Evolutionary conservation across 768 basidiomycete species (phyloP).

Genomic region (Kwoniella heveanensis): DNA sequence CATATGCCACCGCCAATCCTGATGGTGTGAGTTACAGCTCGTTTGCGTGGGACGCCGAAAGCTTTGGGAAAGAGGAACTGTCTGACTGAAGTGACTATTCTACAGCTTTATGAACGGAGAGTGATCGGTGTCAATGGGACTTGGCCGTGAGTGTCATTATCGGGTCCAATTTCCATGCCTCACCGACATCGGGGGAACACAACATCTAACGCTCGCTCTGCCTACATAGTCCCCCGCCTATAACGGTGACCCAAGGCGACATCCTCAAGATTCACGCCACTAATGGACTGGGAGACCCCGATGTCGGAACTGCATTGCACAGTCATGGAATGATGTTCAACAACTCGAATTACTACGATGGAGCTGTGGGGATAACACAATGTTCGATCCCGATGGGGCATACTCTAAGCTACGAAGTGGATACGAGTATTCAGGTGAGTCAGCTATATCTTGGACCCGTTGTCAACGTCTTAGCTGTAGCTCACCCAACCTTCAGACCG

Average conservation of each 20-base stretch:
- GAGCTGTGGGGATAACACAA: constrained; percentile 78
- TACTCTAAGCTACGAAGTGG: constrained; percentile 73
- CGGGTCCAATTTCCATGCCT: too few relatives aligned
- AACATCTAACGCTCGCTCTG: background rate
- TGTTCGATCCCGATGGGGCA: constrained; percentile 74
- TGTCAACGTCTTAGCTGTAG: too few relatives aligned
- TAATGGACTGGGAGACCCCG: constrained; percentile 65
- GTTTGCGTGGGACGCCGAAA: too few relatives aligned
- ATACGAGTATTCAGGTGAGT: constrained; percentile 52
- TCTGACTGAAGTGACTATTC: background rate
- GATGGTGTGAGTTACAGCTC: constrained; percentile 64
- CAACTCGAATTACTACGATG: constrained; percentile 82
- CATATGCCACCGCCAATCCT: constrained; percentile 80
- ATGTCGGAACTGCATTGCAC: constrained; percentile 69
- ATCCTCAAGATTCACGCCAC: constrained; percentile 72
- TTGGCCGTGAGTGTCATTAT: constrained; percentile 76
- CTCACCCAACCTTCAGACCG: constrained; percentile 26
- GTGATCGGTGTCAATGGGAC: constrained; percentile 87
- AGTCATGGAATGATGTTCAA: constrained; percentile 98
- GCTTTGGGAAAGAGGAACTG: too few relatives aligned
- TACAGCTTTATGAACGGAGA: constrained; percentile 61
- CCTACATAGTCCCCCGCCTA: constrained; percentile 70
- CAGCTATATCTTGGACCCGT: too few relatives aligned
- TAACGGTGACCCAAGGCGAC: constrained; percentile 72
- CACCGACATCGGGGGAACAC: too few relatives aligned